Evolutionary conservation across 129 eudicot species (phyloP).

Genomic region (Daucus carota): DNA sequence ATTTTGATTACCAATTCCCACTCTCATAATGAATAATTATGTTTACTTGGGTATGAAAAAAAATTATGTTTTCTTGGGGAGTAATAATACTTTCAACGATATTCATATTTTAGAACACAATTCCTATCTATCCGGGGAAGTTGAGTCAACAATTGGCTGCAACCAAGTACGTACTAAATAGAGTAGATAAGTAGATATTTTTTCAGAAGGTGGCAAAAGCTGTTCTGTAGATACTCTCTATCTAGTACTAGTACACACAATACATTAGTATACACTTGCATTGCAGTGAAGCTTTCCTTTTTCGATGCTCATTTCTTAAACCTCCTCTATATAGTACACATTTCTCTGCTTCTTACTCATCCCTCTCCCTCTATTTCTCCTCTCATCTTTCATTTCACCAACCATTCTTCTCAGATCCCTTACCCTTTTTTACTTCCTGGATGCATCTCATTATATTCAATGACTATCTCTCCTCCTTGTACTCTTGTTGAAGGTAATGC

Average conservation of each 20-base stretch:
- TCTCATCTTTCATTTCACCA: not conserved
- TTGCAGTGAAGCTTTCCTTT: slow-evolving; percentile 6
- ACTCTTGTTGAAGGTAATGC: not conserved
- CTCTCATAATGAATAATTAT: too few relatives aligned
- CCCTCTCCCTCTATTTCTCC: not conserved
- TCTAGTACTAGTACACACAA: not conserved
- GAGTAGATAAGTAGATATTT: not conserved
- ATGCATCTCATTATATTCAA: not conserved
- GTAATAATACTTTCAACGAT: too few relatives aligned
- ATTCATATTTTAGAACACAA: too few relatives aligned
- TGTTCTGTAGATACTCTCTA: not conserved
- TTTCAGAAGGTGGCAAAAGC: not conserved
- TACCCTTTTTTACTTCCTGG: not conserved
- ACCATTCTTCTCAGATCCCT: not conserved
- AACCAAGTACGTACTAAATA: not conserved
- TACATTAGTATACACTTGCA: slow-evolving; percentile 2
- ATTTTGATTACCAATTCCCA: too few relatives aligned
- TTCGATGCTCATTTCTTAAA: not conserved
- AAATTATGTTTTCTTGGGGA: too few relatives aligned
- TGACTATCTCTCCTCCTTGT: not conserved
- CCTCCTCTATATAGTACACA: not conserved
- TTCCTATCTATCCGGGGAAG: too few relatives aligned
- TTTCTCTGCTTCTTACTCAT: not conserved
- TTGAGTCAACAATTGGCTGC: not conserved
- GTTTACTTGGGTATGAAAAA: too few relatives aligned